Evolutionary conservation across 345 rosid species (phyloP), one percentile per base, ranked within the genome.

Genomic region (Hypericum perforatum): DNA sequence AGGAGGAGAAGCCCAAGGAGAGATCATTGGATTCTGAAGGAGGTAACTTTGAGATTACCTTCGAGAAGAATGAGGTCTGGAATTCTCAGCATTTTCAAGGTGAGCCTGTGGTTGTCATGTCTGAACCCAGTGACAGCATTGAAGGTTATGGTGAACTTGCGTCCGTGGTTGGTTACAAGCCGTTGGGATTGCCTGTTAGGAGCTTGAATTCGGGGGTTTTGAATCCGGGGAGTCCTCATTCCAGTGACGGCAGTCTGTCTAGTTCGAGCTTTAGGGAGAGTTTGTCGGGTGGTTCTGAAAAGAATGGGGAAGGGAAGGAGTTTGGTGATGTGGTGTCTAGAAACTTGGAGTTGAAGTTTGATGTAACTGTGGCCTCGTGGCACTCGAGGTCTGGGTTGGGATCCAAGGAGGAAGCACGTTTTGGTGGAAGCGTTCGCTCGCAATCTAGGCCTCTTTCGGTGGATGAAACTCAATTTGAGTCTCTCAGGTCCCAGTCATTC

Each of bases 171-270:
- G 70, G 53, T 41, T 64, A 47, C 9, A 76, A 70, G 57, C 74
- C 95, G 9, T 56, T 83, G 71, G 94, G 90, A 6, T 84, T 90
- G 67, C 97, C 97, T 0, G 68, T 86, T 70, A 74, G 89, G 76
- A 89, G 88, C 65, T 74, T 89, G 39, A 78, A 71, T 55, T 75
- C 82, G 5, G 66, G 67, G 52, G 44, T 42, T 32, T 55, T 32
- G 15, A 60, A 54, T 49, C 46, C 11, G 22, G 68, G 8, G 56
- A 39, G 60, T 49, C 10, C 64, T 51, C 65, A 62, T 16, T 49
- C 52, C 51, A 56, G 63, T 39, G 65, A 65, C 60, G 74, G 66
- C 63, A 62, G 74, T 63, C 45, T 64, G 49, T 64, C 75, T 36
- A 54, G 75, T 65, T 62, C 63, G 15, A 45, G 54, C 65, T 45